A percentile compares a stretch with the other conserved stretches of the same genome.
Evolutionary conservation across 768 basidiomycete genomes (phyloP).

Genomic region (Pulveroboletus sp.): DNA sequence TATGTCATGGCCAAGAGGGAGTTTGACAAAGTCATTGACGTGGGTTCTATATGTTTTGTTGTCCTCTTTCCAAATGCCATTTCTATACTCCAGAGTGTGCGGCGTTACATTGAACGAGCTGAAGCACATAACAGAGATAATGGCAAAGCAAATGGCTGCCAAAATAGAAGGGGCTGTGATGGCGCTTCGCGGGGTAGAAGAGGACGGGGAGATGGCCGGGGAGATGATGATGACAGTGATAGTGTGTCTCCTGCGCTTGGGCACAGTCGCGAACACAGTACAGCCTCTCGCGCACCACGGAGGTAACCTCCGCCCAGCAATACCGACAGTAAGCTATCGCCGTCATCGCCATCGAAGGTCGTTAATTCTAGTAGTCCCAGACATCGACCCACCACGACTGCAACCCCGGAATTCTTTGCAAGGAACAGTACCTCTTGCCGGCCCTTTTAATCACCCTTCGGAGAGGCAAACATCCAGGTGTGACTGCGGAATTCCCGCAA

Average conservation of each 20-base stretch:
- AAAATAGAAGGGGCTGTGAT: slow-evolving; percentile 33
- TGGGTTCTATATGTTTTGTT: slow-evolving; percentile 32
- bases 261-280: slow-evolving; percentile 23
- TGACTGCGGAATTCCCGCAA: slow-evolving; percentile 39
- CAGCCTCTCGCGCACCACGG: slow-evolving; percentile 15
- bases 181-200: slow-evolving; percentile 35
- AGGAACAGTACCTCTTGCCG: slow-evolving; percentile 5
- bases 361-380: slow-evolving; percentile 1
- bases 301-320: slow-evolving; percentile 15
- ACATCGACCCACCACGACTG: slow-evolving; percentile 4
- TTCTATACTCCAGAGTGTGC: slow-evolving; percentile 49
- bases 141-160: slow-evolving; percentile 32
- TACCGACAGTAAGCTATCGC: slow-evolving; percentile 6
- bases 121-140: slow-evolving; percentile 30
- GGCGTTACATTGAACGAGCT: slow-evolving; percentile 42
- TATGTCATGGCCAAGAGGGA: slow-evolving; percentile 71
- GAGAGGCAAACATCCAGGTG: slow-evolving; percentile 31
- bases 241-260: slow-evolving; percentile 25
- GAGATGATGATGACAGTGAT: slow-evolving; percentile 21
- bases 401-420: slow-evolving; percentile 9
- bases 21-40: slow-evolving; percentile 68
- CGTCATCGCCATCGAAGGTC: not conserved
- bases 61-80: not conserved
- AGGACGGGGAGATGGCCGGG: slow-evolving; percentile 28
- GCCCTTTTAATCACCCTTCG: slow-evolving; percentile 6